Base-by-base conservation (phyloP, 306 rosid species). In the Quercus ilex region DNA sequence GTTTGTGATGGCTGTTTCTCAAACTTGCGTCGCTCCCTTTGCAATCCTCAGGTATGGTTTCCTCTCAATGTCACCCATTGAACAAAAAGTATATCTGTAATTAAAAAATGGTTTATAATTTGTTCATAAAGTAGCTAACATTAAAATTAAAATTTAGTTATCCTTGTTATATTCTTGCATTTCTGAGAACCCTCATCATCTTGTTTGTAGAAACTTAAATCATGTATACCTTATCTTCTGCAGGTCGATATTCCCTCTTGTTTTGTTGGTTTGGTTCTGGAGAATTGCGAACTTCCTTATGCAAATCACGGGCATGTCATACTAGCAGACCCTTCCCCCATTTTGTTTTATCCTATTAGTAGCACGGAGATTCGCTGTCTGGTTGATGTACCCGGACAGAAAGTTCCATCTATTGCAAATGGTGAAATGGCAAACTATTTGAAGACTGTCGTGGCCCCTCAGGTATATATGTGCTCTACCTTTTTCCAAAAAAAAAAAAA, bases 1-100 rank as follows among this genome's bases (percentile, higher is more conserved):
- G 97, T 94, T 77, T 94, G 98, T 81, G 97, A 94, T 77, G 98
- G 98, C 19, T 94, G 98, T 79, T 94, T 94, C 90, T 94, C 97
- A 81, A 94, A 92, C 88, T 76, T 94, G 90, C 92, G 98, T 6
- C 97, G 97, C 70, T 82, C 97, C 74, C 98, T 94, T 59, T 94
- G 97, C 75, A 82, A 89, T 68, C 93, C 98, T 25, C 85, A 91
- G 98, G 98, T 92, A 57, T 49, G 84, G 46, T 75, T 79, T 68
- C 79, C 69, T 55, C 72, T 28, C 31, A 74, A 53, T 21, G 70
- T 52, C 21, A 33, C 26, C 52, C 11, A 0, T 35, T 17, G 72
- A 33, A 17, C 25, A 33, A 19, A 67, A 67, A 19, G 6, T 65
- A 68, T 74, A 43, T 65, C 12, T 71, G 3, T 46, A 6, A 72